A percentile compares a stretch with the other conserved stretches of the same genome.
Evolutionary conservation across 345 rosid genomes (phyloP).

Genomic region (Diplotaxis tenuifolia): DNA sequence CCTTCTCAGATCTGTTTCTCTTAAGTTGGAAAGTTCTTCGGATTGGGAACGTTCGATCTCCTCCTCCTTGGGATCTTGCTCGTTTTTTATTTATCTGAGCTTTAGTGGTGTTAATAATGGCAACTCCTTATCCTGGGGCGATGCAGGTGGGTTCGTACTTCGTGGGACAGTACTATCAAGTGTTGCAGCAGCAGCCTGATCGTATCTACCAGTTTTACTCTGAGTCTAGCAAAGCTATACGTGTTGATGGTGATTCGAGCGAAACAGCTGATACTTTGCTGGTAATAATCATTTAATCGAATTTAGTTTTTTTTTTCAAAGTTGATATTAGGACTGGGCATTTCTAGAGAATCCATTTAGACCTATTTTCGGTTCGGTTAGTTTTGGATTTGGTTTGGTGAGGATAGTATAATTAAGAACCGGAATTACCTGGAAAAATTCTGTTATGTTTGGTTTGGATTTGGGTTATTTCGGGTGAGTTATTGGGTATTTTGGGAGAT

Average conservation of each 20-base stretch:
- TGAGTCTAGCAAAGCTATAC: conserved; percentile 67
- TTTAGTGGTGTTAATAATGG: conserved; percentile 44
- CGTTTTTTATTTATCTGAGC: neutral
- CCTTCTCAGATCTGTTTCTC: conserved; percentile 16
- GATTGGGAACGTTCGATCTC: neutral
- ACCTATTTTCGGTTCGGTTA: too few species aligned
- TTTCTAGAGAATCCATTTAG: too few species aligned
- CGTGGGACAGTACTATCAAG: conserved; percentile 86
- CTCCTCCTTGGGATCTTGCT: conserved; percentile 22
- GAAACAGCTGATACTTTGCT: conserved; percentile 71
- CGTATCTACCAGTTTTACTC: conserved; percentile 83
- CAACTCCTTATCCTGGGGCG: conserved; percentile 60
- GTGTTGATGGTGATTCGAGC: conserved; percentile 67
- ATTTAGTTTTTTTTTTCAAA: too few species aligned
- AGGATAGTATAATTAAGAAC: too few species aligned
- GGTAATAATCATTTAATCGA: conserved; percentile 41
- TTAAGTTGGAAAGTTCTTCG: neutral
- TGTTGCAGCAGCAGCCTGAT: conserved; percentile 81
- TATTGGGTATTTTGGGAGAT: too few species aligned
- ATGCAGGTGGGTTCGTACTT: conserved; percentile 97
- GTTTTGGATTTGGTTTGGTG: too few species aligned
- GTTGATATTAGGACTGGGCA: too few species aligned
- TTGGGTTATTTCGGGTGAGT: too few species aligned
- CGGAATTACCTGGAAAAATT: too few species aligned
- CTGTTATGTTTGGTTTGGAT: too few species aligned